Evolutionary conservation across 352 stramenopile genomes (phyloP).

Genomic region (Globisporangium nodosum): DNA sequence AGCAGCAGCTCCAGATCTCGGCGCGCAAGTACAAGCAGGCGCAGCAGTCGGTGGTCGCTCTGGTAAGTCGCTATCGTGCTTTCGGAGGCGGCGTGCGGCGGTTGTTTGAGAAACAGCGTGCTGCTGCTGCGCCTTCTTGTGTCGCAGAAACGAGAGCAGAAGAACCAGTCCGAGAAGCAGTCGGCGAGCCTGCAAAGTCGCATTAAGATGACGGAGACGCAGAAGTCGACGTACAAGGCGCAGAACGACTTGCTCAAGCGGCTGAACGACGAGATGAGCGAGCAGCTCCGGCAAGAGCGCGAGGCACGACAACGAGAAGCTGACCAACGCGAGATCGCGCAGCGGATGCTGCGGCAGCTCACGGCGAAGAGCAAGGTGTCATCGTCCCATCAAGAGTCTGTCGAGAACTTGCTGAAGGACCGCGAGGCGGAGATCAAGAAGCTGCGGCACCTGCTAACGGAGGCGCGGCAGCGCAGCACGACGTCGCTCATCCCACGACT

Average conservation of each 20-base stretch:
- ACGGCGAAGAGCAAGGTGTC: constrained; percentile 63
- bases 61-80: constrained; percentile 68
- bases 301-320: constrained; percentile 58
- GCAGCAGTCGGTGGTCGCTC: constrained; percentile 86
- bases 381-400: constrained; percentile 54
- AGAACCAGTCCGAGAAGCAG: constrained; percentile 89
- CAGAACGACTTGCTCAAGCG: constrained; percentile 66
- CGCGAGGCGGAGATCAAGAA: constrained; percentile 81
- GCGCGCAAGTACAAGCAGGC: constrained; percentile 83
- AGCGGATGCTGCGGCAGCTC: constrained; percentile 58
- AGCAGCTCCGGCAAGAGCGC: constrained; percentile 66
- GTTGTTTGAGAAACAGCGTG: constrained; percentile 14
- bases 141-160: constrained; percentile 88
- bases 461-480: constrained; percentile 66
- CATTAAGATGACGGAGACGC: constrained; percentile 73
- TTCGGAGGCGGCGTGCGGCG: constrained; percentile 4
- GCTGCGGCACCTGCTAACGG: constrained; percentile 59
- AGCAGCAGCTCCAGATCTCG: constrained; percentile 87
- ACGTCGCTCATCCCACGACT: constrained; percentile 67
- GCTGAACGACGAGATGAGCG: constrained; percentile 59
- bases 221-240: constrained; percentile 49
- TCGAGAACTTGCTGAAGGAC: constrained; percentile 65
- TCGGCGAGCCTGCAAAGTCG: constrained; percentile 67
- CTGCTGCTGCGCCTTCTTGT: constrained; percentile 16
- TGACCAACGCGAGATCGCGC: constrained; percentile 63